Base-by-base conservation (phyloP, 495 filamentous ascomycete species). In the Penicillium nucicola region DNA sequence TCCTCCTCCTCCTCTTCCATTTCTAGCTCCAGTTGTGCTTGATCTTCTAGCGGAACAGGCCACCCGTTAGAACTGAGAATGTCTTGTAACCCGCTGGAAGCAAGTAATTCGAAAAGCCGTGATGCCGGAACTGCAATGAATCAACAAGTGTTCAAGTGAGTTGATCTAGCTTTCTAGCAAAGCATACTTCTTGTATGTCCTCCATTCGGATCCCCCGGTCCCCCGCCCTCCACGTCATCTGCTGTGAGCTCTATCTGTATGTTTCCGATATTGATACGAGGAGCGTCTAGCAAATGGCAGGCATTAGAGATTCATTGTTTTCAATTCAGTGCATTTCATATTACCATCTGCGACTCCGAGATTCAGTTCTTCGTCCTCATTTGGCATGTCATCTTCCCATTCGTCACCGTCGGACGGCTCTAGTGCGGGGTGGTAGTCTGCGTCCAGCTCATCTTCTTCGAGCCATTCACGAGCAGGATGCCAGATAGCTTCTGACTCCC, bases 361-460 rank as follows among this genome's bases (percentile, higher is more conserved):
- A 54, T 69, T 79, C 74, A 71, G 77, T 58, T 80, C 78, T 52
- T 77, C 68, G 56, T 82, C 75, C 30, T 75, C 73, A 14, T 77
- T 75, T 10, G 72, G 57, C 19, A 37, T 59, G 46, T 61, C 55
- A 39, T 60, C 52, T 38, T 57, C 58, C 48, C 45, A 56, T 22
- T 44, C 55, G 38, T 58, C 55, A 13, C 56, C 55, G 0, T 48
- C 48, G 25, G 41, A 45, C 8, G 42, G 25, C 11, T 54, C 53
- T 30, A 14, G 11, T 10, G 66, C 65, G 10, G 62, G 52, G 25
- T 57, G 45, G 40, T 56, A 65, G 18, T 65, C 59, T 15, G 44
- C 36, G 19, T 62, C 62, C 7, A 41, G 22, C 35, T 55, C 54
- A 22, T 72, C 71, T 19, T 70, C 68, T 19, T 76, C 74, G 3